A percentile compares a stretch with the other conserved stretches of the same genome.
These are phyloP conservation scores for Hypoxylon rickii DNA, from an alignment of 495 filamentous ascomycete genomes.

Conservation along the genomic window DNA sequence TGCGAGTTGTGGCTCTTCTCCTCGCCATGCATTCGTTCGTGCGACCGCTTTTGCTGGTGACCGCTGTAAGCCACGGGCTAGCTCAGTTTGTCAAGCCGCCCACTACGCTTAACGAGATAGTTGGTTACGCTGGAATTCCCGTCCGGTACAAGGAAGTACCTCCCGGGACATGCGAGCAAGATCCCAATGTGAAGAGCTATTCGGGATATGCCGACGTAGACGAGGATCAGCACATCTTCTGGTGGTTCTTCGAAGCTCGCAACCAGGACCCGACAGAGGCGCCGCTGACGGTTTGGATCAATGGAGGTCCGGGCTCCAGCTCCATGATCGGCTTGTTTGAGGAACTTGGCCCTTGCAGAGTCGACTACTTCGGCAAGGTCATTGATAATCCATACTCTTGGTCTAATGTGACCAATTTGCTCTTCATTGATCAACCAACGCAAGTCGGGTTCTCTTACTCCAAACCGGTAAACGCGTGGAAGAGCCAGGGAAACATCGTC, in stretches of 20 bases:
- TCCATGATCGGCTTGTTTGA: slow-evolving; percentile 68
- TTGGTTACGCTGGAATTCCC: slow-evolving; percentile 56
- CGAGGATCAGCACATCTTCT: slow-evolving; percentile 67
- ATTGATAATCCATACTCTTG: slow-evolving; percentile 63
- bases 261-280: slow-evolving; percentile 56
- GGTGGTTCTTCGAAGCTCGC: slow-evolving; percentile 67
- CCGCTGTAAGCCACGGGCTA: slow-evolving; percentile 18
- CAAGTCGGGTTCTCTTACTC: slow-evolving; percentile 65
- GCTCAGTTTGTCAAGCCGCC: slow-evolving; percentile 66
- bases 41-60: slow-evolving; percentile 34
- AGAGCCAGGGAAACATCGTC: slow-evolving; percentile 37
- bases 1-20: slow-evolving; percentile 4
- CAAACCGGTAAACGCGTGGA: slow-evolving; percentile 56
- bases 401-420: slow-evolving; percentile 63
- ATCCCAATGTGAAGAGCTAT: slow-evolving; percentile 67
- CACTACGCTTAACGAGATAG: slow-evolving; percentile 54
- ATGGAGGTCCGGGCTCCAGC: slow-evolving; percentile 61
- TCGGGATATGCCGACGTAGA: slow-evolving; percentile 68
- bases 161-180: slow-evolving; percentile 66
- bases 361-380: slow-evolving; percentile 54
- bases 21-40: slow-evolving; percentile 33
- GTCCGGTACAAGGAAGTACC: slow-evolving; percentile 67
- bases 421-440: slow-evolving; percentile 65
- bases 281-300: slow-evolving; percentile 68
- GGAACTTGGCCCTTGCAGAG: slow-evolving; percentile 64